phyloP scores from a whole-genome alignment of 2,329 filamentous ascomycete genomes.

The Fusarium siculi region DNA sequence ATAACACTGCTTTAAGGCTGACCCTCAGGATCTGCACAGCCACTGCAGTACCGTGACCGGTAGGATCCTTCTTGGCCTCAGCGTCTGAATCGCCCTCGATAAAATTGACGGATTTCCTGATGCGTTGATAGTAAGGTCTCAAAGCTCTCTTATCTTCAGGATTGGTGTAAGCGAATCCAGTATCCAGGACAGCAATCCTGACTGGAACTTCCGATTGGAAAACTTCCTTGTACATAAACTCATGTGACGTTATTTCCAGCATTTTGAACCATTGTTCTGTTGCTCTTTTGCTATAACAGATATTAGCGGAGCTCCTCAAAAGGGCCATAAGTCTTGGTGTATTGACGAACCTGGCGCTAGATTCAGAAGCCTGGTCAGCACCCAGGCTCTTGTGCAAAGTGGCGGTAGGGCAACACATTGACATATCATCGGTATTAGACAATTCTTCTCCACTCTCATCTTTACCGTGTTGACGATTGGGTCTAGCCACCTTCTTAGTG shows the following conservation, averaged over 20 bases:
- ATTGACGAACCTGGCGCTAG: neutral
- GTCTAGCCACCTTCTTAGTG: too few relatives aligned
- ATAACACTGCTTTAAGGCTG: neutral
- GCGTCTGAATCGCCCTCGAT: neutral
- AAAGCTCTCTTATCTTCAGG: neutral
- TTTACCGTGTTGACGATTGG: too few relatives aligned
- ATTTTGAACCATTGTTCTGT: neutral
- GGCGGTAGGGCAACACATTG: fast-evolving
- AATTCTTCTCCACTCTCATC: too few relatives aligned
- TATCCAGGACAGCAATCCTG: neutral
- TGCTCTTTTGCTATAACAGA: neutral
- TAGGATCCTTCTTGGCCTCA: neutral
- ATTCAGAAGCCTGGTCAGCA: neutral
- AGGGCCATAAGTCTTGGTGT: too few relatives aligned
- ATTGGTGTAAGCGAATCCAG: neutral
- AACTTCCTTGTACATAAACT: neutral
- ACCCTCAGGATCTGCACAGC: neutral
- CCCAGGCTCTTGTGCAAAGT: neutral
- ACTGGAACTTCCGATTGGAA: fast-evolving
- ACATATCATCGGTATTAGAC: fast-evolving
- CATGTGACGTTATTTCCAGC: neutral
- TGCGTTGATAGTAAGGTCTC: neutral
- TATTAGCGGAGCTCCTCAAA: neutral
- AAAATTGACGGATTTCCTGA: neutral
- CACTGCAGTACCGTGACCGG: neutral